Percentiles rank a stretch among this genome's conserved stretches.
These are phyloP conservation scores for Tylopilus orsonianus DNA, from an alignment of 1,284 basidiomycete genomes.

Conservation along the genomic window DNA sequence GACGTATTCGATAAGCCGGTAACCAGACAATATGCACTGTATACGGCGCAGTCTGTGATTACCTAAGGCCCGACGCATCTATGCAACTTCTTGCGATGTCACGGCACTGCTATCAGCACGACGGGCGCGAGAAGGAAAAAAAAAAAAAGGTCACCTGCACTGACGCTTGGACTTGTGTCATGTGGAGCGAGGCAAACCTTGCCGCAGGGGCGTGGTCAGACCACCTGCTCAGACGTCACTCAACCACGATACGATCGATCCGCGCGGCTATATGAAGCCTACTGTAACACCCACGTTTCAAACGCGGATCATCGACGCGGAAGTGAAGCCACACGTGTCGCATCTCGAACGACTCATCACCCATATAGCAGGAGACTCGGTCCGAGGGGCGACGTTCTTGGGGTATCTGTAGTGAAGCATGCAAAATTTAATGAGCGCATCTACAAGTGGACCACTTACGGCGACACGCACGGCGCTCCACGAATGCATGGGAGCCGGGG, in stretches of 20 bases:
- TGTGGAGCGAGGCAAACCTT: no score
- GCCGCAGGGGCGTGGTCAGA: no score
- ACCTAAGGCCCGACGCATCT: background rate
- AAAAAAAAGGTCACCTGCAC: background rate
- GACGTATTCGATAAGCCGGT: background rate
- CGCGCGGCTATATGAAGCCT: background rate
- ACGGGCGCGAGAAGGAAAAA: background rate
- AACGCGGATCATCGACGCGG: conserved; percentile 2
- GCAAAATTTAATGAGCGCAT: background rate
- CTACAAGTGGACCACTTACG: background rate
- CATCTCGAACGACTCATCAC: background rate
- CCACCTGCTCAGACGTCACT: background rate
- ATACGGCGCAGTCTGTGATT: background rate
- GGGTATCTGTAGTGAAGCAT: background rate
- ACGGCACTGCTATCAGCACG: background rate
- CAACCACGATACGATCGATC: background rate
- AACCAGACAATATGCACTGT: background rate
- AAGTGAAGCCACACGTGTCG: conserved; percentile 2
- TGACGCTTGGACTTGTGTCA: no score
- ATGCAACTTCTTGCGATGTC: background rate
- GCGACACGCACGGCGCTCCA: background rate
- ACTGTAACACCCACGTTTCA: background rate
- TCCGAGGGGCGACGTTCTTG: background rate
- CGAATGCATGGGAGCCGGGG: background rate
- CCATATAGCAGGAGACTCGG: background rate